phyloP scores from a whole-genome alignment of 352 stramenopile genomes.

The Pythium coloratum region DNA sequence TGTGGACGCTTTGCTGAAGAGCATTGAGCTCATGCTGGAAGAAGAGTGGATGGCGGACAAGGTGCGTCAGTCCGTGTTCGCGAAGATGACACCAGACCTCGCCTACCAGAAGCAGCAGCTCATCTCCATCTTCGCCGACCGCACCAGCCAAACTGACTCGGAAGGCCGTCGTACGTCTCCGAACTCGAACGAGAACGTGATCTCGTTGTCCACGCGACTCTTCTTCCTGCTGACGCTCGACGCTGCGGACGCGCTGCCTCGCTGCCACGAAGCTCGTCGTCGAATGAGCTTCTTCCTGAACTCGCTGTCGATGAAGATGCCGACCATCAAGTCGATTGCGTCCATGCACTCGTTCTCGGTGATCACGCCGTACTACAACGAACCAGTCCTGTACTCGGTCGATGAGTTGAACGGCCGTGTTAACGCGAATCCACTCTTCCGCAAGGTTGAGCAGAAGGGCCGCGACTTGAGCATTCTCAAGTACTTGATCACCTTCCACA shows the following conservation, averaged over 20 bases:
- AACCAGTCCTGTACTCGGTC: constrained; percentile 83
- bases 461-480: constrained; percentile 88
- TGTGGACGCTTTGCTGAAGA: constrained; percentile 77
- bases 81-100: constrained; percentile 74
- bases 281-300: constrained; percentile 92
- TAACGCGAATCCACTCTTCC: constrained; percentile 82
- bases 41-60: constrained; percentile 88
- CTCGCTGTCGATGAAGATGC: constrained; percentile 88
- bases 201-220: constrained; percentile 73
- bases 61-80: constrained; percentile 74
- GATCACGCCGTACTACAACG: constrained; percentile 89
- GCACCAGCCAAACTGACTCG: constrained; percentile 54
- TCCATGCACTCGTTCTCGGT: constrained; percentile 90
- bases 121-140: constrained; percentile 72
- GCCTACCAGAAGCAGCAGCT: constrained; percentile 80
- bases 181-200: constrained; percentile 78
- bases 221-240: constrained; percentile 88
- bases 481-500: constrained; percentile 87
- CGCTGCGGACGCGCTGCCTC: constrained; percentile 76
- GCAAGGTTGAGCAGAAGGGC: constrained; percentile 81
- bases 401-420: constrained; percentile 84
- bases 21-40: constrained; percentile 83
- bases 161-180: constrained; percentile 49
- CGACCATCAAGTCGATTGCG: constrained; percentile 76
- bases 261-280: constrained; percentile 81